These are phyloP conservation scores for Pythium brassicae DNA, from an alignment of 352 stramenopile species.

Conservation along the genomic window DNA sequence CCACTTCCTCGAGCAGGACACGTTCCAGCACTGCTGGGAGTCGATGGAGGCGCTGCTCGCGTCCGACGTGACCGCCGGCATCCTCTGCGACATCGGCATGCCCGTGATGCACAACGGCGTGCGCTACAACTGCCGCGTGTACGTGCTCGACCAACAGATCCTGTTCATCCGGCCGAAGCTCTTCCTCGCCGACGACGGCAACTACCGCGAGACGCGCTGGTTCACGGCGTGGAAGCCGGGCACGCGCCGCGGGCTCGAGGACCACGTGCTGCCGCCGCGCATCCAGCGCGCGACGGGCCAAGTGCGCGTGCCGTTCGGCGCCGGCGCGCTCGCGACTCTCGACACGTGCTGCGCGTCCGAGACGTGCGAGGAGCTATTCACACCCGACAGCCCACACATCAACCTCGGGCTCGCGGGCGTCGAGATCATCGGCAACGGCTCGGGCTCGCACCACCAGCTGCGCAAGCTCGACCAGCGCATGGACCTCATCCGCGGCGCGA, in stretches of 20 bases:
- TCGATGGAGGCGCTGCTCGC: conserved; percentile 85
- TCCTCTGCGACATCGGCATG: conserved; percentile 98
- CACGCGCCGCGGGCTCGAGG: conserved; percentile 47
- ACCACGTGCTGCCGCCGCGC: conserved; percentile 76
- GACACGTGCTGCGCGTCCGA: conserved; percentile 91
- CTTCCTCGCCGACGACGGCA: conserved; percentile 95
- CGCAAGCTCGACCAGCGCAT: conserved; percentile 92
- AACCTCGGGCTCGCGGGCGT: conserved; percentile 91
- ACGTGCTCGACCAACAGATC: conserved; percentile 92
- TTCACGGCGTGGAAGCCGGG: conserved; percentile 83
- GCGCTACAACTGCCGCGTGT: conserved; percentile 98
- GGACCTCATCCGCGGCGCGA: conserved; percentile 89
- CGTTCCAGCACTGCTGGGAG: conserved; percentile 98
- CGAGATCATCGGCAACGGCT: conserved; percentile 98
- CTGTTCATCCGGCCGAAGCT: conserved; percentile 93
- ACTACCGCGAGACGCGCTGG: conserved; percentile 97
- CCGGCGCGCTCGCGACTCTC: conserved; percentile 72
- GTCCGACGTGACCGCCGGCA: conserved; percentile 87
- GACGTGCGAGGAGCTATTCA: conserved; percentile 99
- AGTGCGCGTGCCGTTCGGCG: conserved; percentile 81
- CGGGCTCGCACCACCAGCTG: conserved; percentile 96
- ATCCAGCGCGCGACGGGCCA: conserved; percentile 79
- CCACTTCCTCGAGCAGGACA: conserved; percentile 98
- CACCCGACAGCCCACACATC: conserved; percentile 94
- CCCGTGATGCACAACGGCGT: conserved; percentile 94